Evolutionary conservation across 108 stramenopile genomes (phyloP), one percentile per base, ranked within the genome.

Genomic region (Pseudonitzschia multiseries): DNA sequence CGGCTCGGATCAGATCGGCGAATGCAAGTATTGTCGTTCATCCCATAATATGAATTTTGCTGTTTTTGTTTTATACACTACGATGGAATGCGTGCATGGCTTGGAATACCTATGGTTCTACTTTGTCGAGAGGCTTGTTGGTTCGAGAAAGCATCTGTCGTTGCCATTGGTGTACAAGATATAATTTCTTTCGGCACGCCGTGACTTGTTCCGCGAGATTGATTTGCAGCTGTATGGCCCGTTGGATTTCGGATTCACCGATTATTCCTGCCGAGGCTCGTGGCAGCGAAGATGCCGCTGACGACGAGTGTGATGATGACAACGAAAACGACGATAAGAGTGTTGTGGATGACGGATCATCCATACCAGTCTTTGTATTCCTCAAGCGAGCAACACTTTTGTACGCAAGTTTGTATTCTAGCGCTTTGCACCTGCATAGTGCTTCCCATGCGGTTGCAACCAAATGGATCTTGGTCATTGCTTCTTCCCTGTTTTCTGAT

Each of bases 341-440:
- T 36, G 2, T 36, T 36, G 36, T 6, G 2, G 36, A 13, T 1
- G 57, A 31, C 8, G 12, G 29, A 2, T 59, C 57, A 8, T 14
- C 31, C 13, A 33, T 67, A 66, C 1, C 57, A 10, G 36, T 67
- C 43, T n/a, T 66, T 50, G 51, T 10, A 48, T 48, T 48, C 46
- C 70, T 52, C 42, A 78, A 50, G 6, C 40, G 33, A 29, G 57
- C 64, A 12, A 40, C 27, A 31, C 17, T 21, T 63, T 78, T 78
- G 65, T 78, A 78, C 9, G 77, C 77, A n/a, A 36, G 53, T 33
- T 68, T 71, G 65, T 78, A 78, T 78, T 78, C 71, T 44, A 78
- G 43, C 17, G 65, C 29, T 51, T 78, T 78, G 33, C 42, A 67
- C 31, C 77, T 70, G 67, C 70, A 72, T 2, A 78, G 69, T 27